Conservation (phyloP, 164 flowering plant species). For the Macadamia integrifolia region DNA sequence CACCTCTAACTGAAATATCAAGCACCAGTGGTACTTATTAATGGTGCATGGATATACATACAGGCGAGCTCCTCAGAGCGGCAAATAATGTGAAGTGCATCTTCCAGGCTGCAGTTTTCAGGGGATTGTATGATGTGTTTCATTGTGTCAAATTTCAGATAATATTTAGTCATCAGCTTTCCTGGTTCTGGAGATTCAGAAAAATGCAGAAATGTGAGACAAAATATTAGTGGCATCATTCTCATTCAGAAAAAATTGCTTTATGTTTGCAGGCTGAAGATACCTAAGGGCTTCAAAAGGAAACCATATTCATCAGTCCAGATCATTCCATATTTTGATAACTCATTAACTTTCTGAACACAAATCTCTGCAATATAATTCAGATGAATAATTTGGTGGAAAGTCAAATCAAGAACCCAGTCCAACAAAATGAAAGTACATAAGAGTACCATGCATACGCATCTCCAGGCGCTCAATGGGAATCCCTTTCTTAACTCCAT, state of each 20-base stretch:
- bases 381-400: constrained; percentile 7
- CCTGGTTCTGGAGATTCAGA: constrained; percentile 67
- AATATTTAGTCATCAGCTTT: constrained; percentile 93
- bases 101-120: constrained; percentile 70
- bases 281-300: constrained; percentile 90
- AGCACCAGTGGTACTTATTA: constrained; percentile 1
- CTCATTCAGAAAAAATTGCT: constrained; percentile 1
- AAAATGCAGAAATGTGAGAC: constrained; percentile 3
- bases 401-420: neutral
- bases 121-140: constrained; percentile 76
- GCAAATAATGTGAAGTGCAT: constrained; percentile 66
- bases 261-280: neutral
- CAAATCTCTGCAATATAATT: constrained; percentile 53
- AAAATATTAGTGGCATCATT: neutral
- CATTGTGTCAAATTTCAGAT: constrained; percentile 88
- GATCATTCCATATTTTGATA: constrained; percentile 73
- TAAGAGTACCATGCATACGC: constrained; percentile 68
- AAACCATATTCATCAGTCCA: constrained; percentile 97
- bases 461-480: constrained; percentile 55
- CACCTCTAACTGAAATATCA: constrained; percentile 8
- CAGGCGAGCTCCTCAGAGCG: constrained; percentile 85
- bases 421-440: neutral
- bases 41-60: constrained; percentile 28
- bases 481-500: constrained; percentile 59
- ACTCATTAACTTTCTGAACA: constrained; percentile 75